Evolutionary conservation across 2,329 filamentous ascomycete genomes (phyloP), one percentile per base, ranked within the genome.

Genomic region (Fusarium tjaetaba): DNA sequence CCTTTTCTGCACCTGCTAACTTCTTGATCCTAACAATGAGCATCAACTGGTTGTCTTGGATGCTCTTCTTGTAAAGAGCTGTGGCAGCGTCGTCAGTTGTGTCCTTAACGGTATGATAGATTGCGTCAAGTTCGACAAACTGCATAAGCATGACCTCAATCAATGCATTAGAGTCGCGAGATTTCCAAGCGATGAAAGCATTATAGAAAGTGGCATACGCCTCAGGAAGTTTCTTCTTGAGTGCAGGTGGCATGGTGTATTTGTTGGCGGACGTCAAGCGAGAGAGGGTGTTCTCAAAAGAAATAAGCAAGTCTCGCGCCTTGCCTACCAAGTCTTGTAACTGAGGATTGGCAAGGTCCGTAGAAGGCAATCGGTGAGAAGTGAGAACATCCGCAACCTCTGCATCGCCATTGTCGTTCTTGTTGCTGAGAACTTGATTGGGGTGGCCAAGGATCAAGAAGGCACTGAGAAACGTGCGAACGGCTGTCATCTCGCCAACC

Each of bases 111-210:
- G 92, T 93, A 79, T 95, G 92, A 86, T 93, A 93, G 53, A 96
- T 96, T 41, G 92, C 92, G 78, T 96, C 94, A 5, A 96, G 88
- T 79, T 95, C 93, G 24, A 95, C 93, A 80, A 96, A 95, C 73
- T 94, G 93, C 77, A 94, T 88, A n/a, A 96, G 87, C 93, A 96
- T 95, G 62, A 94, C 92, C 76, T 95, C 92, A 59, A 96, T 90
- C 9, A 96, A 85, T 0, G 93, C 91, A 61, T 91, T 91, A 0
- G 93, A 94, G 79, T 96, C 94, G 59, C 93, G 89, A 4, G 93
- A 91, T 81, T 95, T 94, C 94, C 94, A 96, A 7, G 93, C 91
- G 68, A 94, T 93, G 78, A 96, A 95, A 2, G 93, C 93, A 60
- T 93, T 92, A 76, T 92, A 90, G 75, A 94, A 96, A 1, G 91